Evolutionary conservation across 148 eudicot species (phyloP).

Genomic region (Diospyros lotus): DNA sequence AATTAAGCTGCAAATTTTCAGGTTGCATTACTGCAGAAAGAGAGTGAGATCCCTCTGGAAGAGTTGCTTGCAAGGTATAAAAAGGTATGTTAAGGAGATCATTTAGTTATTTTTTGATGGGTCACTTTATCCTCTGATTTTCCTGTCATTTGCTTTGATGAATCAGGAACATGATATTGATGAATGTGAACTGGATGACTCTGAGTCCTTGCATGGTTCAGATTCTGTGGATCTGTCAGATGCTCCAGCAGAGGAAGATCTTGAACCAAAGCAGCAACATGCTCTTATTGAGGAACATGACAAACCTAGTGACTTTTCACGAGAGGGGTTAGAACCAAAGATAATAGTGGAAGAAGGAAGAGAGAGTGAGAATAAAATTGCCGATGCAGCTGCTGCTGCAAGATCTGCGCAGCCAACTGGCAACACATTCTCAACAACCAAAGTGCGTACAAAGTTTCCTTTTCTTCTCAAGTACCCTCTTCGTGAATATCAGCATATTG

Average conservation of each 20-base stretch:
- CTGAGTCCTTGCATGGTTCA: constrained; percentile 41
- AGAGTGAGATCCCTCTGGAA: constrained; percentile 80
- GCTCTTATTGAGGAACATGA: constrained; percentile 32
- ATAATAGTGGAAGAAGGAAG: constrained; percentile 42
- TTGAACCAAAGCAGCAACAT: constrained; percentile 27
- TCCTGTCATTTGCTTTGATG: not conserved
- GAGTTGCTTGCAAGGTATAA: constrained; percentile 83
- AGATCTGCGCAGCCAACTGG: constrained; percentile 99
- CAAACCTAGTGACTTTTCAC: constrained; percentile 25
- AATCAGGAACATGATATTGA: constrained; percentile 37
- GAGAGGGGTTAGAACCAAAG: constrained; percentile 28
- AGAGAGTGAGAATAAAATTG: constrained; percentile 68
- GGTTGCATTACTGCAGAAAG: constrained; percentile 86
- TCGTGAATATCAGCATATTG: constrained; percentile 99
- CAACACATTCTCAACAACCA: constrained; percentile 88
- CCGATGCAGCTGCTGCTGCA: constrained; percentile 99
- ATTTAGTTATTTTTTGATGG: constrained; percentile 4
- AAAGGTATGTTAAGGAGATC: constrained; percentile 42
- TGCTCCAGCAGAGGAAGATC: constrained; percentile 29
- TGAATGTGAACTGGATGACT: constrained; percentile 42
- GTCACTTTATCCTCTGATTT: constrained; percentile 4
- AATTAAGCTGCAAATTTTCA: constrained; percentile 24
- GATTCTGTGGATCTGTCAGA: constrained; percentile 47
- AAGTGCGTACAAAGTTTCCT: constrained; percentile 88
- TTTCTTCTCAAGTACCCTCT: constrained; percentile 92